These are phyloP conservation scores for Jatropha multifida DNA, from an alignment of 441 rosid genomes.

Conservation along the genomic window DNA sequence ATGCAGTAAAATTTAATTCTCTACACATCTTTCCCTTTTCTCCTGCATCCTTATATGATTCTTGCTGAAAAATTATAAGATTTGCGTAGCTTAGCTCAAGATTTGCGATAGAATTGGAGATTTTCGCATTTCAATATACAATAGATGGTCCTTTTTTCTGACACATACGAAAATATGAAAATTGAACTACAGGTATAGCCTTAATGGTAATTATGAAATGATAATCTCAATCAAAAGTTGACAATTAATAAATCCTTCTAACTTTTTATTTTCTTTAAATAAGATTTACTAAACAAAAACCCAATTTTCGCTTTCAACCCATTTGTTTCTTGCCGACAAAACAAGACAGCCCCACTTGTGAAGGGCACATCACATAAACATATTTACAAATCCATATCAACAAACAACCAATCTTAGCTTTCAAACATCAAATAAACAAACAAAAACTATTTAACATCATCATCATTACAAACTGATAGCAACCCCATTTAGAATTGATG, in stretches of 20 bases:
- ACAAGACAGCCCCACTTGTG: slow-evolving; percentile 13
- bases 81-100: background rate
- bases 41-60: too few species aligned
- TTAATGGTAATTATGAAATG: background rate
- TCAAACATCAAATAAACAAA: background rate
- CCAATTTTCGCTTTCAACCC: background rate
- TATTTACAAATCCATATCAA: background rate
- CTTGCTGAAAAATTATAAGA: background rate
- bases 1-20: background rate
- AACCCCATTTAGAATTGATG: background rate
- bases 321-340: slow-evolving; percentile 10
- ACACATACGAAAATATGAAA: background rate
- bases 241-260: background rate
- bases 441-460: background rate
- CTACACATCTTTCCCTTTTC: too few species aligned
- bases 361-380: background rate
- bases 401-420: slow-evolving; percentile 2
- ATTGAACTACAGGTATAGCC: background rate
- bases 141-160: background rate
- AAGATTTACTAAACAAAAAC: background rate
- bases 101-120: background rate
- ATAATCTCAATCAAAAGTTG: background rate
- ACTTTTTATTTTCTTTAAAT: background rate
- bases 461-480: background rate
- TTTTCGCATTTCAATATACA: background rate